phyloP scores from a whole-genome alignment of 2,329 filamentous ascomycete species.

The Exophiala bonariae region DNA sequence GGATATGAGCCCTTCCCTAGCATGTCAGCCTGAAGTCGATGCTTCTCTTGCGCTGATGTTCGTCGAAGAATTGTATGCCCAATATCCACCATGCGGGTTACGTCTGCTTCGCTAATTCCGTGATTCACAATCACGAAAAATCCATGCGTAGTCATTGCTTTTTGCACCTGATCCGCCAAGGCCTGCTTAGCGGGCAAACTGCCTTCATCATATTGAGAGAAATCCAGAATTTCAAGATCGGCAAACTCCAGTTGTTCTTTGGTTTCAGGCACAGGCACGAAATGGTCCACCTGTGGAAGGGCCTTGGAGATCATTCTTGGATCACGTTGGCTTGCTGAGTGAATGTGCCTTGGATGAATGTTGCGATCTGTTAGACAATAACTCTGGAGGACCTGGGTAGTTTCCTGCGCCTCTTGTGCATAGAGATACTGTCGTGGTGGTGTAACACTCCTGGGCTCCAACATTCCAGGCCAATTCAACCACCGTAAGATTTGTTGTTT shows the following conservation, averaged over 20 bases:
- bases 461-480: too few relatives aligned
- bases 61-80: conserved; percentile 60
- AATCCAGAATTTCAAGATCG: conserved; percentile 2
- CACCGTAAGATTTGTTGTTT: too few relatives aligned
- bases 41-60: conserved; percentile 58
- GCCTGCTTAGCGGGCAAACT: conserved; percentile 1
- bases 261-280: conserved; percentile 6
- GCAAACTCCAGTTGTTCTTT: conserved; percentile 8
- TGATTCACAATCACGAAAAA: conserved; percentile 67
- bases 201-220: conserved; percentile 9
- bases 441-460: too few relatives aligned
- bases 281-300: conserved; percentile 13
- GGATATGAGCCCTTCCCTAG: conserved; percentile 58
- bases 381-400: too few relatives aligned
- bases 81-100: conserved; percentile 62
- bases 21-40: conserved; percentile 47
- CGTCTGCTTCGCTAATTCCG: conserved; percentile 59
- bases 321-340: too few relatives aligned
- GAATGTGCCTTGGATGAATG: too few relatives aligned
- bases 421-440: too few relatives aligned
- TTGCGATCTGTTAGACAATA: too few relatives aligned
- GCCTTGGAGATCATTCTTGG: conserved; percentile 14
- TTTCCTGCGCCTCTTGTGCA: too few relatives aligned
- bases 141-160: conserved; percentile 29
- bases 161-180: conserved; percentile 8